Evolutionary conservation across 495 filamentous ascomycete genomes (phyloP).

Genomic region (Penicillium subrubescens): DNA sequence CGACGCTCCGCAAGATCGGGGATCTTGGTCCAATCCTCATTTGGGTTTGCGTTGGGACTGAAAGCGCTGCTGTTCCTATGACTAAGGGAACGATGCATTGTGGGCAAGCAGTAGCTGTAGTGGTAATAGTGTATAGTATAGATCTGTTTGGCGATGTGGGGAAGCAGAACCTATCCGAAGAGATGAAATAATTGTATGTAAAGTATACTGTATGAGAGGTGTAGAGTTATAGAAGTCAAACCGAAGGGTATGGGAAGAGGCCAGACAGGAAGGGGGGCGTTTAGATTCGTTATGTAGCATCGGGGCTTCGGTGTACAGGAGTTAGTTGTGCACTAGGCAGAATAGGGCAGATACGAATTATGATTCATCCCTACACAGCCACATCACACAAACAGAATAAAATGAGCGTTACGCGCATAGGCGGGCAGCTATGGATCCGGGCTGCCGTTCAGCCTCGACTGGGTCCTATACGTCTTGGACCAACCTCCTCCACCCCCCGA

Average conservation of each 20-base stretch:
- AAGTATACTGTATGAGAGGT: too few species aligned
- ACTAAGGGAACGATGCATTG: constrained; percentile 49
- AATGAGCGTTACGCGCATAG: constrained; percentile 2
- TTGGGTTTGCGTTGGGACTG: constrained; percentile 92
- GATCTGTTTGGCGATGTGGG: too few species aligned
- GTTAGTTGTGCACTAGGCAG: too few species aligned
- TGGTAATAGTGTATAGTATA: neutral
- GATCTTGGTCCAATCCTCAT: constrained; percentile 99
- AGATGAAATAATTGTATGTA: too few species aligned
- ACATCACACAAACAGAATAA: neutral
- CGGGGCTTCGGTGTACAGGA: constrained; percentile 12
- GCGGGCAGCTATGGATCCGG: constrained; percentile 21
- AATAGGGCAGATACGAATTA: constrained; percentile 30
- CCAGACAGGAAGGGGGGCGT: constrained; percentile 3
- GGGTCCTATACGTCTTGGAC: constrained; percentile 1
- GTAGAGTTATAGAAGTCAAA: neutral
- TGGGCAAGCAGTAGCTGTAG: constrained; percentile 5
- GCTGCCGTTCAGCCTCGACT: constrained; percentile 19
- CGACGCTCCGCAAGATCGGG: constrained; percentile 93
- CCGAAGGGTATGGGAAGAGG: constrained; percentile 3
- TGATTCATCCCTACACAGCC: neutral
- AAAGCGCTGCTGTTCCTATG: constrained; percentile 93
- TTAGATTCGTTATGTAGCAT: constrained; percentile 35
- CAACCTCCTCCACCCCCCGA: constrained; percentile 8
- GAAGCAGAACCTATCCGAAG: too few species aligned